Base-by-base conservation (phyloP, 331 rosid species). In the Erythrophleum ivorense region DNA sequence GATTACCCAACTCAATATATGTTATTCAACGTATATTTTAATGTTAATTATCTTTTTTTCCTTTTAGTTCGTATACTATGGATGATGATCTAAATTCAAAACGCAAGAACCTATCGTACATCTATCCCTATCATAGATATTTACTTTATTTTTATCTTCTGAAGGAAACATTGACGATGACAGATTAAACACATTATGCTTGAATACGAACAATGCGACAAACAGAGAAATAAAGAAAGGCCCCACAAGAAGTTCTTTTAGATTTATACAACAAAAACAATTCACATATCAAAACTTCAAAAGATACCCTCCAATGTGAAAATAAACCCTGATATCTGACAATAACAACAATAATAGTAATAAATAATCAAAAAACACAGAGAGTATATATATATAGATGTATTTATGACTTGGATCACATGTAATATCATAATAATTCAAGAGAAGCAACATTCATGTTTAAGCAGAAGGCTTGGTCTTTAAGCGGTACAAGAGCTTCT, bases 401-500 rank as follows among this genome's bases (percentile, higher is more conserved):
- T 15, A 16, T 16, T 53, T 55, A 40, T 66, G 72, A 58, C 21
- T 24, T 24, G 1, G 36, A 80, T 79, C 75, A 55, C 78, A 75
- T 50, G 21, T 14, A 48, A 14, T 62, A 9, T 18, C 68, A 62
- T 7, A 34, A 82, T 67, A 79, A 78, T 80, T 48, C 16, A 63
- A 62, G 7, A 77, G 65, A 78, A 38, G 80, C 75, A 73, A 81
- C 68, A 71, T 75, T 57, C 50, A 73, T 53, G 64, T 74, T 62
- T 58, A 67, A 49, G 45, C 71, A 38, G 75, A 49, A 57, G 87
- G 50, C 60, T 86, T 90, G 81, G 84, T 84, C 91, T 90, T 92
- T 77, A 88, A 82, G n/a, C 97, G 97, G 80, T 92, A 92, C 75
- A 87, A 89, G 80, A 92, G 91, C 57, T 86, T 91, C 85, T 92